phyloP scores from a whole-genome alignment of 148 eudicot genomes.

The Amaranthus palmeri region DNA sequence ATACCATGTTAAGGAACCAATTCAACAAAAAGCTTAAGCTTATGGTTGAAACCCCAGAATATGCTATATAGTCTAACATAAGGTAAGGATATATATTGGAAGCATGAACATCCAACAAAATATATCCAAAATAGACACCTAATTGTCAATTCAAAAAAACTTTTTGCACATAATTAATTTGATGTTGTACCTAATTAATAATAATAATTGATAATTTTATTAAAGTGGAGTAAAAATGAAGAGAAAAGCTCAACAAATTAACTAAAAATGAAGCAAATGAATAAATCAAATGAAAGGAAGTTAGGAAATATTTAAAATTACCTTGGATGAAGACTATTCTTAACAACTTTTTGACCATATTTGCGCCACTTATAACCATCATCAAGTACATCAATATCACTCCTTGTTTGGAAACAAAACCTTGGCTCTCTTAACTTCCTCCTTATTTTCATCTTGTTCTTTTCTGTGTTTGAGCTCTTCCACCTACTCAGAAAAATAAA shows the following conservation, averaged over 20 bases:
- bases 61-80: too few species aligned
- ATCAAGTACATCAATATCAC: conserved; percentile 84
- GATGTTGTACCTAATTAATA: too few species aligned
- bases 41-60: too few species aligned
- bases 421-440: conserved; percentile 85
- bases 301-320: not conserved
- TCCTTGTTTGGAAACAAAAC: conserved; percentile 82
- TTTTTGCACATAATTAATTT: too few species aligned
- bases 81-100: too few species aligned
- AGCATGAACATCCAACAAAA: too few species aligned
- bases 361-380: conserved; percentile 93
- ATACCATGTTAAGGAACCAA: too few species aligned
- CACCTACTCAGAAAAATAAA: conserved; percentile 11
- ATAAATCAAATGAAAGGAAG: not conserved
- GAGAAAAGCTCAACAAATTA: not conserved
- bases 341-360: conserved; percentile 84
- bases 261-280: not conserved
- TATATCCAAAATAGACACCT: too few species aligned
- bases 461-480: conserved; percentile 26
- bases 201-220: not conserved
- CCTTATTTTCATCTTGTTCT: conserved; percentile 48
- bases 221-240: not conserved
- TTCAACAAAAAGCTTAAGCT: too few species aligned
- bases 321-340: conserved; percentile 73
- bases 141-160: too few species aligned